Evolutionary conservation across 768 basidiomycete species (phyloP).

Genomic region (Podaxis sp.): DNA sequence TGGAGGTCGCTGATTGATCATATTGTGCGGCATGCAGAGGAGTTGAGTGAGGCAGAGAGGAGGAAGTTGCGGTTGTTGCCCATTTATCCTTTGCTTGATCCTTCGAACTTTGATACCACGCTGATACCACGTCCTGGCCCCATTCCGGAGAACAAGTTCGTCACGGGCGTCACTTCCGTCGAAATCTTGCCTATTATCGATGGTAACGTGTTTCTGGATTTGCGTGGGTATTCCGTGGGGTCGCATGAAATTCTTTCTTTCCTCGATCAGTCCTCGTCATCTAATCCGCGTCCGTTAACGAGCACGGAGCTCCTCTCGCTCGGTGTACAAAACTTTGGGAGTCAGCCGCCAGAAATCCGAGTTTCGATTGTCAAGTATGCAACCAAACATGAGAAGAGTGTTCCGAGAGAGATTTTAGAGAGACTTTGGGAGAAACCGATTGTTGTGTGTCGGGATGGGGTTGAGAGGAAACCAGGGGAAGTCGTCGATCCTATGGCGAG

Average conservation of each 20-base stretch:
- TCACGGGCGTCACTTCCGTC: slow-evolving; percentile 1
- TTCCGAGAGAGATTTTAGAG: slow-evolving; percentile 3
- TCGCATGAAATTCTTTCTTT: slow-evolving; percentile 2
- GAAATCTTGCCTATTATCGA: slow-evolving; percentile 10
- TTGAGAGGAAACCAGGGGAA: slow-evolving; percentile 3
- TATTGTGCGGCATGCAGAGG: neutral
- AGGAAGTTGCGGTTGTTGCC: slow-evolving; percentile 6
- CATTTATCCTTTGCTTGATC: slow-evolving; percentile 7
- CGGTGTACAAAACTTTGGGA: neutral
- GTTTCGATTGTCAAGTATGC: slow-evolving; percentile 1
- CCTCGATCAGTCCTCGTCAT: neutral
- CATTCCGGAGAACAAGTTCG: slow-evolving; percentile 4
- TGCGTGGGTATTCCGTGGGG: neutral
- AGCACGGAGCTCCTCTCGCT: neutral
- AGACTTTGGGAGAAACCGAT: neutral
- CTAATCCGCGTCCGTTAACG: neutral
- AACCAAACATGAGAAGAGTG: neutral
- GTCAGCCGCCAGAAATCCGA: slow-evolving; percentile 2
- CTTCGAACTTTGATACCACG: neutral
- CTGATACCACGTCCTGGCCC: neutral
- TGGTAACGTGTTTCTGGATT: slow-evolving; percentile 2
- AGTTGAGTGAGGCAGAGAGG: neutral
- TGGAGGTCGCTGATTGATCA: slow-evolving; percentile 5
- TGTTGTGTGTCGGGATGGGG: slow-evolving; percentile 1
- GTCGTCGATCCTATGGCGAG: neutral